phyloP scores from a whole-genome alignment of 805 yeast genomes.

The Kluyveromyces wickerhamii region DNA sequence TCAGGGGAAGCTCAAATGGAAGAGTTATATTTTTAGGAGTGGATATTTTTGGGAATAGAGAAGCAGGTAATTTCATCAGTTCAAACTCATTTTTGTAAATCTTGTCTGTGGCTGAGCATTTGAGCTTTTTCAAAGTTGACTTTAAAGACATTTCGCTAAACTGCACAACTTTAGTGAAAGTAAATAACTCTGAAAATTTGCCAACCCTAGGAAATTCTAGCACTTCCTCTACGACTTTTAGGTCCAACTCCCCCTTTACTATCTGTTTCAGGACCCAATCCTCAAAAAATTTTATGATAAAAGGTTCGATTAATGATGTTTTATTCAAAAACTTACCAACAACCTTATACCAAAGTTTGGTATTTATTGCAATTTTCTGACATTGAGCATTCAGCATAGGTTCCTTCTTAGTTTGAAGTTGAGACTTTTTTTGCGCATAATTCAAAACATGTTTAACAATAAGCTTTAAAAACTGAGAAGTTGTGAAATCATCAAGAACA shows the following conservation, averaged over 20 bases:
- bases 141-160: background rate
- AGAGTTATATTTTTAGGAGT: background rate
- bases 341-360: background rate
- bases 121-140: background rate
- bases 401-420: too few species aligned
- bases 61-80: background rate
- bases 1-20: background rate
- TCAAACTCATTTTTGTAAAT: too few species aligned
- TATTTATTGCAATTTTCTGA: background rate
- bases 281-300: slow-evolving; percentile 1
- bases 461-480: background rate
- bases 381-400: too few species aligned
- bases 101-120: background rate
- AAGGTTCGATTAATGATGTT: background rate
- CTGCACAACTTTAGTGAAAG: background rate
- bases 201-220: background rate
- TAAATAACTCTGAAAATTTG: background rate
- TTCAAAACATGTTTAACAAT: background rate
- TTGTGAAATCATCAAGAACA: background rate
- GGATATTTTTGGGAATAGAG: background rate
- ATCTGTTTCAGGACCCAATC: background rate
- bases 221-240: background rate
- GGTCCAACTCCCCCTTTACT: background rate
- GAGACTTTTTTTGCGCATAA: too few species aligned
- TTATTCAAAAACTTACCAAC: background rate